These are phyloP conservation scores for Geosmithia flava DNA, from an alignment of 2,329 filamentous ascomycete genomes.

Conservation along the genomic window DNA sequence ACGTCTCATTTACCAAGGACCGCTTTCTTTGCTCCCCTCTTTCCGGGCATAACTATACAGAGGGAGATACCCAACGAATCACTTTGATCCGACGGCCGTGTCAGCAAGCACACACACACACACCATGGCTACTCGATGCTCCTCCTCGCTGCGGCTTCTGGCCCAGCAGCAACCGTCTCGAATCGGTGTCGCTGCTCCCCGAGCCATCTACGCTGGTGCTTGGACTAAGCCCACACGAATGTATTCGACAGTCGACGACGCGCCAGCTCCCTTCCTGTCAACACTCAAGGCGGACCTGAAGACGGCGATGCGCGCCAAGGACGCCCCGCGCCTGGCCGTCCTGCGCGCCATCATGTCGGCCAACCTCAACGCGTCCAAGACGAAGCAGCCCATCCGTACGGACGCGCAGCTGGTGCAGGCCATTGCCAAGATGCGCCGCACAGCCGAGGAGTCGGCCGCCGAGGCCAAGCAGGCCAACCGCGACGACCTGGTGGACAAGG, in stretches of 20 bases:
- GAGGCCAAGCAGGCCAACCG: conserved; percentile 55
- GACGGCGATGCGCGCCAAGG: conserved; percentile 52
- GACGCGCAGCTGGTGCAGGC: conserved; percentile 58
- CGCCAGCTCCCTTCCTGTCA: conserved; percentile 14
- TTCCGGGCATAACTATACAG: background rate
- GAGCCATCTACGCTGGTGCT: background rate
- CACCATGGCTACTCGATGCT: background rate
- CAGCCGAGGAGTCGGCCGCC: conserved; percentile 42
- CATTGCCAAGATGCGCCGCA: conserved; percentile 50
- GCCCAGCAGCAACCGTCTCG: conserved; percentile 5
- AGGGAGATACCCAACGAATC: background rate
- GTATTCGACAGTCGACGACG: conserved; percentile 22
- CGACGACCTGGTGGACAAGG: conserved; percentile 58
- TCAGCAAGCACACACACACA: background rate
- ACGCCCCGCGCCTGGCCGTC: conserved; percentile 51
- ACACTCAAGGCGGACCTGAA: conserved; percentile 48
- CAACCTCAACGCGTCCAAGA: conserved; percentile 67
- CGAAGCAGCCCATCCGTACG: conserved; percentile 52
- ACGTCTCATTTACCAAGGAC: too few relatives aligned
- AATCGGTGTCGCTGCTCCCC: conserved; percentile 1
- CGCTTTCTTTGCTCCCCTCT: too few relatives aligned
- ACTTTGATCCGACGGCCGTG: background rate
- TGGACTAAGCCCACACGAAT: conserved; percentile 10
- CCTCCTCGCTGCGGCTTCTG: conserved; percentile 1
- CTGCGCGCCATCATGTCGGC: conserved; percentile 57